Base-by-base conservation (phyloP, 108 stramenopile genomes). In the Schizochytrium sp. region DNA sequence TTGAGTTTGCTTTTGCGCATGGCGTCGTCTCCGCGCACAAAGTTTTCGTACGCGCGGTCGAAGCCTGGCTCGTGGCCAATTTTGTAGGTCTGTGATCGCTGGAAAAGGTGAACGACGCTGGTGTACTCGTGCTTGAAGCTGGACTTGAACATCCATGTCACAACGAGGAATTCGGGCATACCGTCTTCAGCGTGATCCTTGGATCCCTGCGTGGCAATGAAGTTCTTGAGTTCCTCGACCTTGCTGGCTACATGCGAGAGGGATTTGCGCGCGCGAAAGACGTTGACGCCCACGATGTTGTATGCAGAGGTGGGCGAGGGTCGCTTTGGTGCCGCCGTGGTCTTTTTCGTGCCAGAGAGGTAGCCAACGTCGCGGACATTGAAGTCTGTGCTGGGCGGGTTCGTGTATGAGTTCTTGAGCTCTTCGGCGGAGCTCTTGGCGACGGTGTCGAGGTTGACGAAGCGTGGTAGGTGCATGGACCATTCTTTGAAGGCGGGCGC, bases 61-160 rank as follows among this genome's bases (percentile, higher is more conserved):
- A 83, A 83, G 12, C 76, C 76, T 6, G 76, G 45, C 19, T 47
- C 14, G 18, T 83, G 1, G n/a, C 51, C 76, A 47, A 83, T 45
- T 18, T 47, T 53, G 28, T 21, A 83, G 48, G 19, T 5, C 16
- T 43, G 51, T 21, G 48, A 53, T 21, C 76, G 76, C 48, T 53
- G 76, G 76, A 83, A 83, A 45, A 83, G 76, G 51, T 83, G 76
- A 47, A 83, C 76, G 48, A 83, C 76, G 51, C 48, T 53, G 18
- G 76, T 83, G 76, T 83, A 53, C 51, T 83, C 76, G 25, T 83
- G 45, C 48, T 47, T 53, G 48, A 47, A 83, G n/a, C 43, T 83
- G 48, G 76, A 47, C 76, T 83, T 83, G 76, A 83, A 83, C 76
- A 83, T 83, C 76, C 76, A 83, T 43, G 76, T 83, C 10, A 83